A percentile compares a stretch with the other conserved stretches of the same genome.
phyloP scores from a whole-genome alignment of 2,329 filamentous ascomycete species.

The Aureobasidium sp. region DNA sequence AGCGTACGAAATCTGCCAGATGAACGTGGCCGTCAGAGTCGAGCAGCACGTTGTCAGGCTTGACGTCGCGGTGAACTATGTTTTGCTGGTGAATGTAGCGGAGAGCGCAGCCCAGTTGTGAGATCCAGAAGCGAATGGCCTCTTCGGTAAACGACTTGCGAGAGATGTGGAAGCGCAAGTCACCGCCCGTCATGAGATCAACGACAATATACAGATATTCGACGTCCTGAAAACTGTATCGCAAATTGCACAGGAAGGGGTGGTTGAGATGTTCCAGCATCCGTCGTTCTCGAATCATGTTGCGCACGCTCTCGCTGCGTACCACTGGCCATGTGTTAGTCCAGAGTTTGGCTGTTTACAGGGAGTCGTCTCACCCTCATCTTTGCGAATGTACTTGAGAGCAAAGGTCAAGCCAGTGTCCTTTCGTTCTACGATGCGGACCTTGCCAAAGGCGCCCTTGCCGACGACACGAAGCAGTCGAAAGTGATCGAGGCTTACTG shows the following conservation, averaged over 20 bases:
- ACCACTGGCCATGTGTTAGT: conserved; percentile 56
- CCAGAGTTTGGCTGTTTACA: background rate
- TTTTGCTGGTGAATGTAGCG: conserved; percentile 77
- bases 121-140: conserved; percentile 93
- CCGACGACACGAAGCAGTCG: conserved; percentile 90
- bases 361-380: conserved; percentile 63
- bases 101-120: conserved; percentile 84
- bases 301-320: conserved; percentile 92
- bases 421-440: conserved; percentile 96
- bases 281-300: conserved; percentile 92
- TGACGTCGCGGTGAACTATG: conserved; percentile 85
- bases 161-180: conserved; percentile 94
- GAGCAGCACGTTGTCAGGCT: conserved; percentile 83
- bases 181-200: conserved; percentile 95
- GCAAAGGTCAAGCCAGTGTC: conserved; percentile 91
- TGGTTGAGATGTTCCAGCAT: conserved; percentile 99
- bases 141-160: conserved; percentile 98
- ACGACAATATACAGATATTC: conserved; percentile 98
- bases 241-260: conserved; percentile 94
- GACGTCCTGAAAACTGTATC: conserved; percentile 98
- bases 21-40: conserved; percentile 91
- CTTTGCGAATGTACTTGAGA: conserved; percentile 96
- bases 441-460: conserved; percentile 96
- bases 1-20: conserved; percentile 85
- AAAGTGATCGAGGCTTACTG: conserved; percentile 97